These are phyloP conservation scores for Fraxinus paxiana DNA, from an alignment of 305 asterid genomes.

Conservation along the genomic window DNA sequence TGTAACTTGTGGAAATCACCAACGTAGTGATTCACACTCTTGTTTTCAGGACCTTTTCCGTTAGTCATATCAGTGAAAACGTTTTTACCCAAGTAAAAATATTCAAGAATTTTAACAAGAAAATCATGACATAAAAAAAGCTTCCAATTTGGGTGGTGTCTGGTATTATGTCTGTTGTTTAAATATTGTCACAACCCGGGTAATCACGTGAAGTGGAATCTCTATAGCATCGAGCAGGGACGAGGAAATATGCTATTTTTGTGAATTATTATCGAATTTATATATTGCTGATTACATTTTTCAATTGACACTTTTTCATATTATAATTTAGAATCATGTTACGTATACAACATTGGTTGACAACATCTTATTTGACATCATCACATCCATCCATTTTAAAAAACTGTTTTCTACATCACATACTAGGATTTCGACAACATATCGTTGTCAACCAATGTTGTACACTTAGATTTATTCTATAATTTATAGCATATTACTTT, in stretches of 20 bases:
- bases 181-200: neutral
- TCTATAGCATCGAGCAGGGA: neutral
- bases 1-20: conserved; percentile 12
- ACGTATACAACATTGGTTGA: too few species aligned
- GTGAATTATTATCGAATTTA: neutral
- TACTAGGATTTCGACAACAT: too few species aligned
- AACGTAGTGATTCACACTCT: neutral
- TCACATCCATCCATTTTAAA: too few species aligned
- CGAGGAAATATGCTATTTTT: neutral
- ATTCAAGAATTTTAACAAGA: neutral
- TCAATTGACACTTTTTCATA: neutral
- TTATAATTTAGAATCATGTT: too few species aligned
- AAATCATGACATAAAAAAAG: neutral
- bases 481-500: neutral
- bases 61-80: neutral
- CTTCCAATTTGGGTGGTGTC: conserved; percentile 16
- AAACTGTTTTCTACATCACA: too few species aligned
- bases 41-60: neutral
- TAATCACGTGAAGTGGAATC: neutral
- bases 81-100: neutral
- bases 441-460: too few species aligned
- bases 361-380: too few species aligned
- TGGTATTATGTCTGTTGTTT: neutral
- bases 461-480: neutral
- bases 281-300: neutral